Percentiles rank a stretch among this genome's conserved stretches.
Evolutionary conservation across 306 rosid species (phyloP).

Genomic region (Potentilla sterilis): DNA sequence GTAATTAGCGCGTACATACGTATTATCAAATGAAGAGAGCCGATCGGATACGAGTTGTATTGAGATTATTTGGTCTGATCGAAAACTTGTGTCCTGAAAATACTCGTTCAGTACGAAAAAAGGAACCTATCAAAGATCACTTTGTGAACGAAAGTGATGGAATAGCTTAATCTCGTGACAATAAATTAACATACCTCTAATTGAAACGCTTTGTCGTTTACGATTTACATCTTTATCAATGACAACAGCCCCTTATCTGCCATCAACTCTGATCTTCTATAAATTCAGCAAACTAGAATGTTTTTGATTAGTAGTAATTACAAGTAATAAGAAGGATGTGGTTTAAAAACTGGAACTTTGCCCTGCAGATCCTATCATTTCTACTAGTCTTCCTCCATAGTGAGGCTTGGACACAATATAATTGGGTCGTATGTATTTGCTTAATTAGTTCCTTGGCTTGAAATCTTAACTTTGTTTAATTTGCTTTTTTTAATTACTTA

Average conservation of each 20-base stretch:
- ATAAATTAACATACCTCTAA: neutral
- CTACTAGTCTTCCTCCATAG: neutral
- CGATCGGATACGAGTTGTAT: no score
- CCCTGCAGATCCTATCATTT: conserved; percentile 1
- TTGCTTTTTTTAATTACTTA: neutral
- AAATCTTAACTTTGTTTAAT: neutral
- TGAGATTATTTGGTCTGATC: neutral
- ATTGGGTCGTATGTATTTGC: neutral
- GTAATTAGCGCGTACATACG: neutral
- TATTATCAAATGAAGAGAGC: no score
- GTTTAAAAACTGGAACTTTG: neutral
- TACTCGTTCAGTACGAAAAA: neutral
- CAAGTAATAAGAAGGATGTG: neutral
- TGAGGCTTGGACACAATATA: neutral
- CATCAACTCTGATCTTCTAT: neutral
- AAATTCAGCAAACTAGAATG: neutral
- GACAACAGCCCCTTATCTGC: neutral
- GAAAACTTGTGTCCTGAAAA: neutral
- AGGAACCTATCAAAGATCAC: neutral
- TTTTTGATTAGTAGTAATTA: neutral
- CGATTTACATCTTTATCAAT: neutral
- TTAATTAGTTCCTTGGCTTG: neutral
- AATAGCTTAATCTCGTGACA: neutral
- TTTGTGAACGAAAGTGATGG: neutral
- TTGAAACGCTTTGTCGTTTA: neutral